phyloP scores from a whole-genome alignment of 768 basidiomycete species.

The Mycena latifolia region DNA sequence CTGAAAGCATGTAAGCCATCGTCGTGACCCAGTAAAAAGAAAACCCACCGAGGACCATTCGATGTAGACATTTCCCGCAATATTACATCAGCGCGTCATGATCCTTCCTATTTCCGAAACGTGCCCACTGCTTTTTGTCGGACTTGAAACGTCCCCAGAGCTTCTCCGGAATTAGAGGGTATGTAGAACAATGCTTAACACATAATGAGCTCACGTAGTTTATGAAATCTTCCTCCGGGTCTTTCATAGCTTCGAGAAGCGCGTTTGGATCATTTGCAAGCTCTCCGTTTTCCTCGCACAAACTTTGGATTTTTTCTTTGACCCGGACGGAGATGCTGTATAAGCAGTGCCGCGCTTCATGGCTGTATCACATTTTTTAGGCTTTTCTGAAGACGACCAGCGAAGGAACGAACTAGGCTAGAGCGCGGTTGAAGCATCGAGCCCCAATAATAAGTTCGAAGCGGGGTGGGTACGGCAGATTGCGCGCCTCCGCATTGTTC shows the following conservation, averaged over 20 bases:
- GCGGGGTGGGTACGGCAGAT: slow-evolving; percentile 31
- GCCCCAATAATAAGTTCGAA: slow-evolving; percentile 29
- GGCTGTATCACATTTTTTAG: slow-evolving; percentile 18
- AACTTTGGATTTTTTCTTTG: slow-evolving; percentile 29
- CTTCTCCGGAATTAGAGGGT: slow-evolving; percentile 6
- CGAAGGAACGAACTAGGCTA: slow-evolving; percentile 27
- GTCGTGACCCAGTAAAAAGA: too few relatives aligned
- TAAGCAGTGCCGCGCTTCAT: slow-evolving; percentile 34
- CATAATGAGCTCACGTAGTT: slow-evolving; percentile 25
- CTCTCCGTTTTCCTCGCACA: slow-evolving; percentile 27
- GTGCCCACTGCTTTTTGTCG: slow-evolving; percentile 26
- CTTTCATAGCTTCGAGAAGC: slow-evolving; percentile 29
- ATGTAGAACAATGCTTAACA: too few relatives aligned
- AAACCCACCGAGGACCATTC: not conserved
- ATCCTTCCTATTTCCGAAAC: slow-evolving; percentile 25
- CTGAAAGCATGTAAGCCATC: not conserved
- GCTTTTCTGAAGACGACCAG: not conserved
- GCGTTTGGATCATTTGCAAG: slow-evolving; percentile 29
- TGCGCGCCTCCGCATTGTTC: slow-evolving; percentile 35
- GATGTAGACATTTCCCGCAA: not conserved
- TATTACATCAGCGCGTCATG: not conserved
- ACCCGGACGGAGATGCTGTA: slow-evolving; percentile 24
- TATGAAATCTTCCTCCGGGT: slow-evolving; percentile 25
- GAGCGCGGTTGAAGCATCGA: slow-evolving; percentile 30
- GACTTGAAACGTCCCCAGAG: slow-evolving; percentile 33